Percentiles rank a stretch among this genome's conserved stretches.
Evolutionary conservation across 2,329 filamentous ascomycete genomes (phyloP).

Genomic region (Aspergillus spinulosporus): DNA sequence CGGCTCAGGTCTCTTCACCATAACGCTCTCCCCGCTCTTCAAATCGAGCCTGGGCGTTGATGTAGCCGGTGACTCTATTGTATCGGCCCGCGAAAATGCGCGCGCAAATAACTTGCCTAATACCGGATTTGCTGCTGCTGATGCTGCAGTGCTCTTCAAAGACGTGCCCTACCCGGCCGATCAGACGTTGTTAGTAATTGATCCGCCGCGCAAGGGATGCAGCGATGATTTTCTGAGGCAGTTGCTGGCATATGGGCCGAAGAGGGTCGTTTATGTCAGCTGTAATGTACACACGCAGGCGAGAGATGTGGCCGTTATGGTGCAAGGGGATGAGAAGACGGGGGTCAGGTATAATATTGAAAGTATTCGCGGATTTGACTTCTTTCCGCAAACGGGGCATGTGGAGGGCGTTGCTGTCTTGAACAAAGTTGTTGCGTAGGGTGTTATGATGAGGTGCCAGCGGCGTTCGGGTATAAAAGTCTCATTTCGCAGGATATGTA

Average conservation of each 20-base stretch:
- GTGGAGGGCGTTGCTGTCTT: conserved; percentile 66
- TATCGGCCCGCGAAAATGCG: conserved; percentile 76
- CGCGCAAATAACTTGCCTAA: conserved; percentile 71
- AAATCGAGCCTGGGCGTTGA: conserved; percentile 82
- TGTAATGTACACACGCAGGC: conserved; percentile 99
- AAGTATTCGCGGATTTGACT: conserved; percentile 89
- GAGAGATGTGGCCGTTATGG: conserved; percentile 83
- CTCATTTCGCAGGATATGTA: background rate
- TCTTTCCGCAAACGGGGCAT: conserved; percentile 84
- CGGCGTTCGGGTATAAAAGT: conserved; percentile 1
- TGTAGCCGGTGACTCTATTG: conserved; percentile 76
- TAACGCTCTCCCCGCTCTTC: conserved; percentile 84
- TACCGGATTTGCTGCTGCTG: conserved; percentile 84
- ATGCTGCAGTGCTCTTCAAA: conserved; percentile 80
- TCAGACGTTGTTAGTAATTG: conserved; percentile 89
- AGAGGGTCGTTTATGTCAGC: conserved; percentile 86
- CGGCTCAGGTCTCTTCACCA: conserved; percentile 93
- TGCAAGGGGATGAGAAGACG: conserved; percentile 59
- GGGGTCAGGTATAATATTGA: conserved; percentile 74
- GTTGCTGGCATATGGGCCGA: conserved; percentile 73
- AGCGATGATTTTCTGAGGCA: conserved; percentile 81
- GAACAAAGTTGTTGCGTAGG: conserved; percentile 34
- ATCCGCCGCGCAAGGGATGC: conserved; percentile 95
- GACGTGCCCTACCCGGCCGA: conserved; percentile 71
- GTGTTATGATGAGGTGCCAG: background rate